Conservation (phyloP, 2,329 filamentous ascomycete genomes). For the Epichloe gansuensis region DNA sequence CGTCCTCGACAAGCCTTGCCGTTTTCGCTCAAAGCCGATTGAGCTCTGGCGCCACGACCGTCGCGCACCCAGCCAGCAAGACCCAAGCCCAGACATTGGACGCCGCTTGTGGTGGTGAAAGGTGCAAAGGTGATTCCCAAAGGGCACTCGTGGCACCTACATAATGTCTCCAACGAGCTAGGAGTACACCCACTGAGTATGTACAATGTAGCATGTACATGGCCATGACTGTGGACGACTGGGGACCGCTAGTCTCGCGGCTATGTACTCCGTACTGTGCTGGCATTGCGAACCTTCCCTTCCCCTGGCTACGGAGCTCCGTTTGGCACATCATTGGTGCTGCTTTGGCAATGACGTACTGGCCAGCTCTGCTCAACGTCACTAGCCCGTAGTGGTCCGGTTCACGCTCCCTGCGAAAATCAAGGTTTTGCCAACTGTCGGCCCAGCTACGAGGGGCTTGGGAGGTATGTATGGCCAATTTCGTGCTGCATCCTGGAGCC, state of each 20-base stretch:
- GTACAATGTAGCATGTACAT: too few relatives aligned
- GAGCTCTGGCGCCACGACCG: not conserved
- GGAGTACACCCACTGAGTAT: too few relatives aligned
- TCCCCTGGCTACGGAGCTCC: conserved; percentile 5
- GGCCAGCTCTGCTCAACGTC: conserved; percentile 22
- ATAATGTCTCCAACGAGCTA: not conserved
- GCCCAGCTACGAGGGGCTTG: not conserved
- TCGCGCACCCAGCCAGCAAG: not conserved
- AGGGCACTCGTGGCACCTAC: too few relatives aligned
- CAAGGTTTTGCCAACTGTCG: conserved; percentile 9
- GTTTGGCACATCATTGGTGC: conserved; percentile 4
- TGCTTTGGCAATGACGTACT: conserved; percentile 20
- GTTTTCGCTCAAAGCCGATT: not conserved
- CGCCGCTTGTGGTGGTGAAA: not conserved
- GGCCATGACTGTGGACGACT: not conserved
- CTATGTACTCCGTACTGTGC: not conserved
- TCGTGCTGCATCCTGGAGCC: not conserved
- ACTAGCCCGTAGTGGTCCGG: conserved; percentile 14
- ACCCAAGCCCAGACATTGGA: not conserved
- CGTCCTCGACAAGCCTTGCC: not conserved
- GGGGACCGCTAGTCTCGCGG: not conserved
- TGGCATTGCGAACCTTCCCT: not conserved
- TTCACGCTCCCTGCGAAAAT: conserved; percentile 8
- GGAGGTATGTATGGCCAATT: not conserved
- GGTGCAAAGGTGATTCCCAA: too few relatives aligned